These are phyloP conservation scores for Globisporangium nodosum DNA, from an alignment of 352 stramenopile species.

Conservation along the genomic window DNA sequence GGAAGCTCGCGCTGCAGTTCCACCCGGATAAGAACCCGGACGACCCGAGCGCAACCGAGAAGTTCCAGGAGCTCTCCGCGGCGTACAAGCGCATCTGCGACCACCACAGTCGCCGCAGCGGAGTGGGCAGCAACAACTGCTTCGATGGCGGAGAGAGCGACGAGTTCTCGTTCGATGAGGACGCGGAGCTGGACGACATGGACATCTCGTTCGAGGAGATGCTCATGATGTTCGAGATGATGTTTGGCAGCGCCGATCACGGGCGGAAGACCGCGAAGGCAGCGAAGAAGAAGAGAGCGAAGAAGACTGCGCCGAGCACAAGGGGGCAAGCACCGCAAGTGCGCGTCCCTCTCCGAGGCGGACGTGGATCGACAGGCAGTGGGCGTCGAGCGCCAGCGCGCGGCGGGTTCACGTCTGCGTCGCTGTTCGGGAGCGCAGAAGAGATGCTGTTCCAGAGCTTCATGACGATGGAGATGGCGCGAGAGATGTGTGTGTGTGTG, in stretches of 20 bases:
- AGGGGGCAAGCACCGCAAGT: slow-evolving; percentile 12
- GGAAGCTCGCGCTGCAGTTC: slow-evolving; percentile 52
- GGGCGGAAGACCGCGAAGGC: not conserved
- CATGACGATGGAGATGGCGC: slow-evolving; percentile 16
- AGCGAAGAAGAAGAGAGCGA: slow-evolving; percentile 4
- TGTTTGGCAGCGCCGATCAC: slow-evolving; percentile 32
- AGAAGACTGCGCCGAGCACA: not conserved
- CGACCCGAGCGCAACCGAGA: slow-evolving; percentile 44
- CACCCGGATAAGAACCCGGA: slow-evolving; percentile 73
- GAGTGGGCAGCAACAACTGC: not conserved
- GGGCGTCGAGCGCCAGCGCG: not conserved
- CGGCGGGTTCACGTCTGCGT: slow-evolving; percentile 1
- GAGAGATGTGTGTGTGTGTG: slow-evolving; percentile 18
- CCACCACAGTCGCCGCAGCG: slow-evolving; percentile 21
- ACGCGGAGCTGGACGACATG: slow-evolving; percentile 22
- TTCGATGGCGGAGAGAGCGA: slow-evolving; percentile 10
- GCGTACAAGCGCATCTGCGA: slow-evolving; percentile 71
- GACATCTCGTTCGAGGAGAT: slow-evolving; percentile 60
- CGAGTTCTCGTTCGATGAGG: slow-evolving; percentile 24
- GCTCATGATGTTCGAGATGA: slow-evolving; percentile 75
- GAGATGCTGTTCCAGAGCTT: slow-evolving; percentile 13
- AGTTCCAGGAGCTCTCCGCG: slow-evolving; percentile 64
- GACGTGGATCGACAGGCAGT: not conserved
- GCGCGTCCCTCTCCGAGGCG: slow-evolving; percentile 1
- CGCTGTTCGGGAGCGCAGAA: slow-evolving; percentile 10